Conservation (phyloP, 2,329 filamentous ascomycete species). For the Sarocladium brachiariae region DNA sequence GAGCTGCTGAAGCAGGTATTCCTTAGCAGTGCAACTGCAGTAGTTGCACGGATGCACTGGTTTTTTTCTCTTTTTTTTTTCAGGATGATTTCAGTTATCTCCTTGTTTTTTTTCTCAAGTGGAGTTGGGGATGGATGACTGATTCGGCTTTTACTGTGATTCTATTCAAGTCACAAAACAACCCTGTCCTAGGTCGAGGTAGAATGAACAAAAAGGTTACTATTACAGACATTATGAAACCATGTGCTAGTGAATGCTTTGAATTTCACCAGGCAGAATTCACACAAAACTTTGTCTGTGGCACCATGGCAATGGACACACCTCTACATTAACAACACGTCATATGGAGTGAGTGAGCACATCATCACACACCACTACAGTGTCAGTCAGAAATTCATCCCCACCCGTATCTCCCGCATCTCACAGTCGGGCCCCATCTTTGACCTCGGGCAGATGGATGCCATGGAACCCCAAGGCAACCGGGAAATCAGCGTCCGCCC, state of each 20-base stretch:
- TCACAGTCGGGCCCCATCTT: background rate
- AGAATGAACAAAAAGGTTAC: background rate
- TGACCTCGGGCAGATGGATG: slow-evolving; percentile 29
- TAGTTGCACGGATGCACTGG: background rate
- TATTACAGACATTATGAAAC: background rate
- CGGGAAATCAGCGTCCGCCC: slow-evolving; percentile 54
- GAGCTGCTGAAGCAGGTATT: background rate
- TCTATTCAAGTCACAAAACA: background rate
- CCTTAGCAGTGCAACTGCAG: background rate
- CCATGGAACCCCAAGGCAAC: slow-evolving; percentile 63
- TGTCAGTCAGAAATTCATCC: too few relatives aligned
- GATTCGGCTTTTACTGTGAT: background rate
- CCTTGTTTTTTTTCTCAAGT: background rate
- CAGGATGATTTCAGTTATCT: too few relatives aligned
- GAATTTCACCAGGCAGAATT: too few relatives aligned
- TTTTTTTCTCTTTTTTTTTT: too few relatives aligned
- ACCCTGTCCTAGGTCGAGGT: background rate
- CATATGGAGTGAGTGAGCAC: too few relatives aligned
- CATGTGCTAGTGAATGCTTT: too few relatives aligned
- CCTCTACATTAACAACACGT: too few relatives aligned
- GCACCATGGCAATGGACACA: too few relatives aligned
- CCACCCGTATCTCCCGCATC: too few relatives aligned
- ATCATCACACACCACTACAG: background rate
- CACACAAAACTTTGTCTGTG: too few relatives aligned
- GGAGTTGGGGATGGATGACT: slow-evolving; percentile 2